Evolutionary conservation across 352 stramenopile genomes (phyloP).

Genomic region (Globisporangium mamillatum): DNA sequence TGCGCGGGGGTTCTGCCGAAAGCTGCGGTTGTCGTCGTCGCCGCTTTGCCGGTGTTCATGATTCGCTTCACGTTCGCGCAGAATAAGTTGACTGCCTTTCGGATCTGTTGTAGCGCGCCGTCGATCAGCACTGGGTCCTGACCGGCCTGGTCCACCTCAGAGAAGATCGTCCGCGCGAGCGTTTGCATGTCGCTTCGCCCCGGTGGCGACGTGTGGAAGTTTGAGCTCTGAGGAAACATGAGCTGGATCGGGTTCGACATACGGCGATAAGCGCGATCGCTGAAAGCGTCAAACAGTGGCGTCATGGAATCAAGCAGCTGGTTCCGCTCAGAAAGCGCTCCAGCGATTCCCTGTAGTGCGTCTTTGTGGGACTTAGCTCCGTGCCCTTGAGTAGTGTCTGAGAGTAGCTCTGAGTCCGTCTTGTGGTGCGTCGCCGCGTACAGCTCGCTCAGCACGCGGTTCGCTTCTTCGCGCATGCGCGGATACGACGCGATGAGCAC

Average conservation of each 20-base stretch:
- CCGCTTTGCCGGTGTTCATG: constrained; percentile 60
- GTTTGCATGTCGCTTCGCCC: constrained; percentile 83
- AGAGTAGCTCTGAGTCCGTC: constrained; percentile 23
- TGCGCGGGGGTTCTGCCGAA: constrained; percentile 61
- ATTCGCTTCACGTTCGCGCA: constrained; percentile 70
- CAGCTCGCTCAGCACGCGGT: constrained; percentile 58
- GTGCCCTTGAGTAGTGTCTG: constrained; percentile 10
- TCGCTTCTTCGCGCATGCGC: constrained; percentile 74
- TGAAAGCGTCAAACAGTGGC: constrained; percentile 67
- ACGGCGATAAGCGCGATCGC: constrained; percentile 53
- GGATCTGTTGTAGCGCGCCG: constrained; percentile 57
- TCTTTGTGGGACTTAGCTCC: constrained; percentile 16
- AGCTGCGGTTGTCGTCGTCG: constrained; percentile 41
- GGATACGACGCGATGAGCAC: constrained; percentile 77
- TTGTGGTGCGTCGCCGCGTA: constrained; percentile 43
- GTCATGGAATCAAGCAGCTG: constrained; percentile 74
- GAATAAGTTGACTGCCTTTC: constrained; percentile 64
- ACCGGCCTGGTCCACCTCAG: constrained; percentile 63
- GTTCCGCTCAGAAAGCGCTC: constrained; percentile 37
- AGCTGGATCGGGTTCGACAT: constrained; percentile 80
- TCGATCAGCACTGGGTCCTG: constrained; percentile 57
- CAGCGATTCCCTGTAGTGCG: constrained; percentile 36
- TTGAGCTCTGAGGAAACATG: constrained; percentile 85
- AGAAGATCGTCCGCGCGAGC: constrained; percentile 66
- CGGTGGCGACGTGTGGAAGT: constrained; percentile 79